These are phyloP conservation scores for Lachnellula arida DNA, from an alignment of 2,329 filamentous ascomycete genomes.

Conservation along the genomic window DNA sequence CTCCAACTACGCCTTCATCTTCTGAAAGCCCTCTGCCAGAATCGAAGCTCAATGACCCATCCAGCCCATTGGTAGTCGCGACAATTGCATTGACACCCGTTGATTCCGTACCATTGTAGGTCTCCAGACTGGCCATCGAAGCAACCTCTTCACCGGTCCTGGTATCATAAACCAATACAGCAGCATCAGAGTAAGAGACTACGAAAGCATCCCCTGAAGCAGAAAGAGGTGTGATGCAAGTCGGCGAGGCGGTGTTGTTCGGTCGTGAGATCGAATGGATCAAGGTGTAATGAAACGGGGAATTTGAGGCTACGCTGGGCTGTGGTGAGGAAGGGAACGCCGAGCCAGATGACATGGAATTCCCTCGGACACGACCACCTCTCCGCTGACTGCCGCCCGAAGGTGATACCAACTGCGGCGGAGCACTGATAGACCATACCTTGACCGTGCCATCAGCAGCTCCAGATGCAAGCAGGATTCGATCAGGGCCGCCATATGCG, in stretches of 20 bases:
- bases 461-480: slow-evolving; percentile 85
- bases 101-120: slow-evolving; percentile 80
- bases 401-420: slow-evolving; percentile 78
- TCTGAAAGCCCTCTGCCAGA: slow-evolving; percentile 57
- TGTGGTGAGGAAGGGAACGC: slow-evolving; percentile 89
- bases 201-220: slow-evolving; percentile 82
- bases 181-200: slow-evolving; percentile 85
- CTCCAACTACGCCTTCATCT: slow-evolving; percentile 73
- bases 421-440: slow-evolving; percentile 90
- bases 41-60: slow-evolving; percentile 57
- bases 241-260: slow-evolving; percentile 70
- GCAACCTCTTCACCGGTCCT: slow-evolving; percentile 81
- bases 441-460: slow-evolving; percentile 87
- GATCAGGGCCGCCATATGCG: slow-evolving; percentile 74
- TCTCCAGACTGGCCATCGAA: slow-evolving; percentile 89
- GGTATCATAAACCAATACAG: slow-evolving; percentile 89
- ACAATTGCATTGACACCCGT: slow-evolving; percentile 88
- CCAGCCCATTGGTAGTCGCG: slow-evolving; percentile 77
- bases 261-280: slow-evolving; percentile 78
- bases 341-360: slow-evolving; percentile 91
- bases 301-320: slow-evolving; percentile 77
- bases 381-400: slow-evolving; percentile 63
- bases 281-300: slow-evolving; percentile 81
- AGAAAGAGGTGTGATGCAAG: slow-evolving; percentile 87
- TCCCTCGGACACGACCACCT: slow-evolving; percentile 74